Evolutionary conservation across 257 asterid genomes (phyloP), one percentile per base, ranked within the genome.

Genomic region (Scutellaria baicalensis): DNA sequence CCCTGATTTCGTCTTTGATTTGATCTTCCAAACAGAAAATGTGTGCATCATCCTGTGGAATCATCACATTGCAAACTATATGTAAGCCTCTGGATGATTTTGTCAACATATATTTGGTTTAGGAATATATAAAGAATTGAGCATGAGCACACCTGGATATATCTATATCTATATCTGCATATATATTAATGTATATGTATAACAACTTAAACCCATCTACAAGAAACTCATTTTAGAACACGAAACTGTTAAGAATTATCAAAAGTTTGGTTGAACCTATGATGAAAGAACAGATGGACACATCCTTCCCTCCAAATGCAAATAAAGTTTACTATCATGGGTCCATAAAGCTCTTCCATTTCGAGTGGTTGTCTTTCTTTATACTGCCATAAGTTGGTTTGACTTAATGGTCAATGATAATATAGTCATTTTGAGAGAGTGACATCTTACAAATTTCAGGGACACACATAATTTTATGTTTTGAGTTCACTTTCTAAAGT

Each of bases 21-120:
- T 88, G 98, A 78, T 90, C 89, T 58, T 93, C 97, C 42, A 93
- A 81, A 80, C 98, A 91, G 77, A 93, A 93, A 69, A 93, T 89
- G 79, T 91, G 98, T 64, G 97, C 98, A 77, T 93, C 98, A 80
- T 93, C 98, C 97, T 93, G 87, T 61, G 80, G 82, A 75, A 66
- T 47, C 66, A 78, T 66, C 70, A 36, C 8, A 61, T 43, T 48
- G 54, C 49, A 45, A 21, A 65, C 55, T 21, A 74, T 55, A 47
- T n/a, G 31, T 67, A 63, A 78, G 71, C 52, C 60, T 59, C 50
- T 16, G n/a, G 17, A 55, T 54, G 10, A 66, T 51, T 66, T 51
- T 39, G 38, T 13, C 9, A 27, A 17, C 21, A 55, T 9, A 10
- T 44, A 61, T 43, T 23, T 56, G 57, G 54, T 56, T 20, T 21